Conservation (phyloP, 805 yeast species). For the Wickerhamiella musiphila region DNA sequence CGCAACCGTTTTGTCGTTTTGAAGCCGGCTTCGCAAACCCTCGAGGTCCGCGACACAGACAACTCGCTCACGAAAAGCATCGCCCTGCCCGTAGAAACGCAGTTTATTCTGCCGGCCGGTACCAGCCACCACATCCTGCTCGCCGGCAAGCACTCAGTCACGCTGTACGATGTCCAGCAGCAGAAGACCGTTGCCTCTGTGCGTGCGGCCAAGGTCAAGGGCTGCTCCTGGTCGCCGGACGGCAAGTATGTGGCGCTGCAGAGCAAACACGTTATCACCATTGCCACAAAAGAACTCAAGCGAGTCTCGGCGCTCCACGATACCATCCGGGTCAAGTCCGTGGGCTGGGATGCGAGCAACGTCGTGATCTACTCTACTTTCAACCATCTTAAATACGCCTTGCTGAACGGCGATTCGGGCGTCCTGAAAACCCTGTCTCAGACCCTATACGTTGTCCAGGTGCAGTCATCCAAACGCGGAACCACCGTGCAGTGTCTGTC, state of each 20-base stretch:
- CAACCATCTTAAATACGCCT: constrained; percentile 86
- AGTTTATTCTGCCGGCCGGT: constrained; percentile 50
- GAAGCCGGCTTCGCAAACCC: constrained; percentile 40
- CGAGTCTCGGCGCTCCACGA: constrained; percentile 76
- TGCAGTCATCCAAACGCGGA: constrained; percentile 38
- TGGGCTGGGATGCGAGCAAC: constrained; percentile 92
- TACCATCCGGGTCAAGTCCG: constrained; percentile 90
- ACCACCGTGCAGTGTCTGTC: constrained; percentile 61
- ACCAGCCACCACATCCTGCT: constrained; percentile 73
- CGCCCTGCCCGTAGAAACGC: constrained; percentile 35
- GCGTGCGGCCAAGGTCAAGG: constrained; percentile 57
- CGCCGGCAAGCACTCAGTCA: constrained; percentile 53
- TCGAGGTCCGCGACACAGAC: constrained; percentile 69
- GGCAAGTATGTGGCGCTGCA: constrained; percentile 75
- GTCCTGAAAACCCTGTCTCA: constrained; percentile 82
- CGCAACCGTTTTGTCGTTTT: constrained; percentile 87
- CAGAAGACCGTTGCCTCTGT: constrained; percentile 54
- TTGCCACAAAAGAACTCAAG: constrained; percentile 66
- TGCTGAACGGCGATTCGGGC: constrained; percentile 89
- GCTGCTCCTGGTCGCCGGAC: constrained; percentile 75
- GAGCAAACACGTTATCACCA: constrained; percentile 82
- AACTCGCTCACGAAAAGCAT: constrained; percentile 71
- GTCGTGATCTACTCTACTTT: constrained; percentile 76
- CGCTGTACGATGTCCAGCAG: constrained; percentile 84
- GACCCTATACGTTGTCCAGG: constrained; percentile 67